Evolutionary conservation across 208 protist species (phyloP).

Genomic region (Novymonas esmeraldas): DNA sequence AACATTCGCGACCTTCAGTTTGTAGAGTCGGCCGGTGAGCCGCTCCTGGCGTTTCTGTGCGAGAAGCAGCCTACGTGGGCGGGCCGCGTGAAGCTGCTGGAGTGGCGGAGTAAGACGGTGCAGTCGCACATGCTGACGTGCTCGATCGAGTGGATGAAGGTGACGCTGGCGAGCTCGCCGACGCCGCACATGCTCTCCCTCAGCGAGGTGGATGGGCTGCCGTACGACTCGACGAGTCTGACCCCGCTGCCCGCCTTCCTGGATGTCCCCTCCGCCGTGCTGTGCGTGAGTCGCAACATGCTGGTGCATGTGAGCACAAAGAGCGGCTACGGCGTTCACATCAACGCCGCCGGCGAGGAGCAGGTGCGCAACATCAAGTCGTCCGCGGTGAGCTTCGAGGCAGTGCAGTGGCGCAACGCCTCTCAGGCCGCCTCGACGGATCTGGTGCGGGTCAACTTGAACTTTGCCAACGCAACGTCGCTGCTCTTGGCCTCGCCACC

Average conservation of each 20-base stretch:
- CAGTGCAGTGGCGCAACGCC: slow-evolving; percentile 52
- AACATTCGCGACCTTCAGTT: slow-evolving; percentile 91
- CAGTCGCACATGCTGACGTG: slow-evolving; percentile 82
- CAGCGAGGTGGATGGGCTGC: slow-evolving; percentile 80
- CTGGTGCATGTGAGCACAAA: slow-evolving; percentile 85
- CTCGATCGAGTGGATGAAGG: slow-evolving; percentile 75
- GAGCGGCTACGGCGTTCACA: slow-evolving; percentile 71
- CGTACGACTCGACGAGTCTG: slow-evolving; percentile 85
- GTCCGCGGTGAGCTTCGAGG: slow-evolving; percentile 45
- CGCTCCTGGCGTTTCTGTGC: slow-evolving; percentile 78
- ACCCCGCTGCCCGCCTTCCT: slow-evolving; percentile 62
- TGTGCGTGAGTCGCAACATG: slow-evolving; percentile 76
- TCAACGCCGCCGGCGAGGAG: slow-evolving; percentile 78
- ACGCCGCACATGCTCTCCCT: slow-evolving; percentile 65
- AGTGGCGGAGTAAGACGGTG: slow-evolving; percentile 79
- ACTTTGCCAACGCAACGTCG: slow-evolving; percentile 60
- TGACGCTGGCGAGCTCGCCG: slow-evolving; percentile 43
- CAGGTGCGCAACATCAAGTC: slow-evolving; percentile 59
- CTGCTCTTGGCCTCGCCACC: slow-evolving; percentile 17
- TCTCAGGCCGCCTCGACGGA: slow-evolving; percentile 48
- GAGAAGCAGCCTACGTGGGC: slow-evolving; percentile 83
- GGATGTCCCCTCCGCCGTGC: slow-evolving; percentile 67
- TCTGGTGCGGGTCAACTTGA: slow-evolving; percentile 70
- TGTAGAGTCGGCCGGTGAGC: slow-evolving; percentile 77
- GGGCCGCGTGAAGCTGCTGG: slow-evolving; percentile 79